Percentiles rank a stretch among this genome's conserved stretches.
Conservation (phyloP, 2,329 filamentous ascomycete species). For the Verticillium albo-atrum region DNA sequence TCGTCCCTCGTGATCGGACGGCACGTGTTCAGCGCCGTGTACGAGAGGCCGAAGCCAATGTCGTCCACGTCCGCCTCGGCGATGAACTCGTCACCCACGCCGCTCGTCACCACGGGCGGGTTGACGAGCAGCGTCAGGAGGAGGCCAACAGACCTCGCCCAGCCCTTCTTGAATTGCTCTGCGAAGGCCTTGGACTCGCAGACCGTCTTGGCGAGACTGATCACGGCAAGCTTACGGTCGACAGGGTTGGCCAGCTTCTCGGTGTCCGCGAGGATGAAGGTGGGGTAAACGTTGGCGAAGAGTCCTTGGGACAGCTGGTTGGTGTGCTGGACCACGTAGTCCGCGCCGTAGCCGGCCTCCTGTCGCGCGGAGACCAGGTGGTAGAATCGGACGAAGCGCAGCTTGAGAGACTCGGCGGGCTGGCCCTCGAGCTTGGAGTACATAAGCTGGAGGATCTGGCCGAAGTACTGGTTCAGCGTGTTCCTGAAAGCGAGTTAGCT, state of each 20-base stretch:
- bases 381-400: slow-evolving; percentile 90
- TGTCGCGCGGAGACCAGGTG: slow-evolving; percentile 79
- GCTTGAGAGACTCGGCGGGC: slow-evolving; percentile 72
- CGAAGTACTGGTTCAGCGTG: slow-evolving; percentile 71
- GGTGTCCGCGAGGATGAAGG: slow-evolving; percentile 82
- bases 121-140: slow-evolving; percentile 86
- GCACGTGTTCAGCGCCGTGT: slow-evolving; percentile 90
- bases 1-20: slow-evolving; percentile 70
- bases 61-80: slow-evolving; percentile 91
- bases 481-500: slow-evolving; percentile 35
- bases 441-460: slow-evolving; percentile 74
- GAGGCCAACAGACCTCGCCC: slow-evolving; percentile 86
- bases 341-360: slow-evolving; percentile 79
- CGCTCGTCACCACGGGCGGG: slow-evolving; percentile 64
- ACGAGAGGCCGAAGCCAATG: slow-evolving; percentile 89
- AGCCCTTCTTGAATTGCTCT: slow-evolving; percentile 78
- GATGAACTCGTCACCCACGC: slow-evolving; percentile 69
- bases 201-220: slow-evolving; percentile 89
- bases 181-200: slow-evolving; percentile 83
- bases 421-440: slow-evolving; percentile 70
- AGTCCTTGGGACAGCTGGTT: slow-evolving; percentile 75
- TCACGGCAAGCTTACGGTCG: slow-evolving; percentile 89
- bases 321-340: slow-evolving; percentile 85
- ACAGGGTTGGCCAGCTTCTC: slow-evolving; percentile 82
- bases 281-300: slow-evolving; percentile 81